These are phyloP conservation scores for Beta corolliflora DNA, from an alignment of 179 eudicot genomes.

Conservation along the genomic window DNA sequence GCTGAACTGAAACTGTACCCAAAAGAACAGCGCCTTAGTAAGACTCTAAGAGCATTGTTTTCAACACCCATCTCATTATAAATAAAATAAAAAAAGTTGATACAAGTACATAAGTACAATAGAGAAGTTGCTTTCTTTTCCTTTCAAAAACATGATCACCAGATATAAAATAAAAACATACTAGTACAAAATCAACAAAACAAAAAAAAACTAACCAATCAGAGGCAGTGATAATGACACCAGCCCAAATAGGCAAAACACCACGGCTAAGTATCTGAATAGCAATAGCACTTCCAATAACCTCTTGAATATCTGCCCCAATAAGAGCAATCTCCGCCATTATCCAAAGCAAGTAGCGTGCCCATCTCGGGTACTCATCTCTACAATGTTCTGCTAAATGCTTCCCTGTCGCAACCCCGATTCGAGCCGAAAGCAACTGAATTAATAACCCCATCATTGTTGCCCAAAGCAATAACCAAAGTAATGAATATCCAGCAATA, in stretches of 20 bases:
- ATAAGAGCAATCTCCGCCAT: slow-evolving; percentile 95
- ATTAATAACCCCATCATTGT: slow-evolving; percentile 76
- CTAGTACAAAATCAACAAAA: not conserved
- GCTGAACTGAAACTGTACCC: too few relatives aligned
- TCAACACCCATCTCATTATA: too few relatives aligned
- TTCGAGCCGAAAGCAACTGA: slow-evolving; percentile 66
- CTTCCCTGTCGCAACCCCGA: slow-evolving; percentile 85
- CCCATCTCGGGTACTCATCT: slow-evolving; percentile 83
- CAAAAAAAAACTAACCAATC: slow-evolving; percentile 57
- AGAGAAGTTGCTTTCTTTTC: too few relatives aligned
- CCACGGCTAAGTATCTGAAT: slow-evolving; percentile 77
- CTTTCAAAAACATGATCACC: too few relatives aligned
- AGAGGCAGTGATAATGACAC: slow-evolving; percentile 82
- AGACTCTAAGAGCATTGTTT: too few relatives aligned
- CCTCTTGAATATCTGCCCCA: slow-evolving; percentile 94
- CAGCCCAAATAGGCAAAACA: slow-evolving; percentile 83
- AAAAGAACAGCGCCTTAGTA: too few relatives aligned
- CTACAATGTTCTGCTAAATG: slow-evolving; percentile 86
- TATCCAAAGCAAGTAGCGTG: slow-evolving; percentile 63
- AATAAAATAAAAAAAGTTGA: too few relatives aligned
- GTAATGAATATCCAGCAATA: slow-evolving; percentile 77
- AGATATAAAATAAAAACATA: too few relatives aligned
- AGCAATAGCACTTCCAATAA: slow-evolving; percentile 96
- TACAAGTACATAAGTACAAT: too few relatives aligned
- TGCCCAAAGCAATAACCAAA: slow-evolving; percentile 88